These are phyloP conservation scores for Metarhizium rileyi DNA, from an alignment of 2,329 filamentous ascomycete genomes.

Conservation along the genomic window DNA sequence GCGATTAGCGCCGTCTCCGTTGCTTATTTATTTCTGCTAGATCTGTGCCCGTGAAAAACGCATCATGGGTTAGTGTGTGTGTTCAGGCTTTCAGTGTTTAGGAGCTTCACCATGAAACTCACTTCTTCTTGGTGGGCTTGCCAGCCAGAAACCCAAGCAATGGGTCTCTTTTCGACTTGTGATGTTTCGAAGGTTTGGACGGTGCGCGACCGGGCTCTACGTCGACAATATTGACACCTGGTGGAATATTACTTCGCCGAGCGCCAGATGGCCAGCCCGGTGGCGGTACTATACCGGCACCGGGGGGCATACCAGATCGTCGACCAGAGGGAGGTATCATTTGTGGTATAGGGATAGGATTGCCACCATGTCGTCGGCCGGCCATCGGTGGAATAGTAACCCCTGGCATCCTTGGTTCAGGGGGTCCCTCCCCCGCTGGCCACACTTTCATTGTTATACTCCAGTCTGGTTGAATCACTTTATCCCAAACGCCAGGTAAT, in stretches of 20 bases:
- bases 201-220: constrained; percentile 6
- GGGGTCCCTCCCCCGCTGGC: constrained; percentile 35
- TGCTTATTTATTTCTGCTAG: constrained; percentile 9
- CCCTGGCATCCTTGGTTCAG: constrained; percentile 1
- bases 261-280: constrained; percentile 8
- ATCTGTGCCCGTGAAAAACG: constrained; percentile 1
- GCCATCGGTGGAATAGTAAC: constrained; percentile 3
- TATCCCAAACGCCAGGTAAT: constrained; percentile 69
- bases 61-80: neutral
- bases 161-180: constrained; percentile 9
- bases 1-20: neutral
- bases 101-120: neutral
- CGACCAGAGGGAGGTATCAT: constrained; percentile 1
- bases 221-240: constrained; percentile 10
- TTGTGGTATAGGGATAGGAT: constrained; percentile 1
- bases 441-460: constrained; percentile 48
- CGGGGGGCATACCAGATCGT: constrained; percentile 6
- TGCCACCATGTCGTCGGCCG: constrained; percentile 3
- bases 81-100: neutral
- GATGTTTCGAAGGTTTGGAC: constrained; percentile 9
- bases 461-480: constrained; percentile 64
- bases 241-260: constrained; percentile 2
- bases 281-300: constrained; percentile 4
- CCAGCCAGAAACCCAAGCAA: constrained; percentile 13
- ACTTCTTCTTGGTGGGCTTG: constrained; percentile 15